Conservation (phyloP, 1,284 basidiomycete species). For the Pholiota adiposa region DNA sequence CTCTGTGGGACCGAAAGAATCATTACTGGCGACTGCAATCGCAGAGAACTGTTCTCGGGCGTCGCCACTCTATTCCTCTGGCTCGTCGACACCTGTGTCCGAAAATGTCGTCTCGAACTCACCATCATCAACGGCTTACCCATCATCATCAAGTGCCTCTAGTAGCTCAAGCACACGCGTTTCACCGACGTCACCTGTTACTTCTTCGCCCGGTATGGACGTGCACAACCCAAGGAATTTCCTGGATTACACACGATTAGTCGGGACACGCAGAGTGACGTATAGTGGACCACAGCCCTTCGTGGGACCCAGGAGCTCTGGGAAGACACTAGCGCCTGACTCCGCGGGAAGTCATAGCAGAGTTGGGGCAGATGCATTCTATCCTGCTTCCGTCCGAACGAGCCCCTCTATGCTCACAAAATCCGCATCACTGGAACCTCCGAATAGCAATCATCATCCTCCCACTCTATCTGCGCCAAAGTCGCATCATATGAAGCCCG, state of each 20-base stretch:
- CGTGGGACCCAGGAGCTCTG: conserved; percentile 1
- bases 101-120: conserved; percentile 16
- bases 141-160: conserved; percentile 3
- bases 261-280: conserved; percentile 26
- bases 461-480: conserved; percentile 5
- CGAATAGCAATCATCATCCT: conserved; percentile 1
- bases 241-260: conserved; percentile 26
- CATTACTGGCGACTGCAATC: neutral
- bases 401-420: conserved; percentile 13
- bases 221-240: conserved; percentile 27
- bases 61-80: conserved; percentile 11
- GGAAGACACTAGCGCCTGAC: neutral
- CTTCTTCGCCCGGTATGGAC: conserved; percentile 15
- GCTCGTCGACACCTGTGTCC: conserved; percentile 20
- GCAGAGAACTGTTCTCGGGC: conserved; percentile 2
- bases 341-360: neutral
- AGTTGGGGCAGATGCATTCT: conserved; percentile 19
- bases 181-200: conserved; percentile 20
- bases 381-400: conserved; percentile 20
- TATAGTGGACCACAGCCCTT: conserved; percentile 20
- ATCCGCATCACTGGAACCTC: conserved; percentile 6
- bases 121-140: conserved; percentile 10
- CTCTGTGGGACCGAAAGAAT: conserved; percentile 1
- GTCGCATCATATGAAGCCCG: conserved; percentile 1
- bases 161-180: conserved; percentile 3